Percentiles rank a stretch among this genome's conserved stretches.
phyloP scores from a whole-genome alignment of 2,329 filamentous ascomycete genomes.

The Colletotrichum horii region DNA sequence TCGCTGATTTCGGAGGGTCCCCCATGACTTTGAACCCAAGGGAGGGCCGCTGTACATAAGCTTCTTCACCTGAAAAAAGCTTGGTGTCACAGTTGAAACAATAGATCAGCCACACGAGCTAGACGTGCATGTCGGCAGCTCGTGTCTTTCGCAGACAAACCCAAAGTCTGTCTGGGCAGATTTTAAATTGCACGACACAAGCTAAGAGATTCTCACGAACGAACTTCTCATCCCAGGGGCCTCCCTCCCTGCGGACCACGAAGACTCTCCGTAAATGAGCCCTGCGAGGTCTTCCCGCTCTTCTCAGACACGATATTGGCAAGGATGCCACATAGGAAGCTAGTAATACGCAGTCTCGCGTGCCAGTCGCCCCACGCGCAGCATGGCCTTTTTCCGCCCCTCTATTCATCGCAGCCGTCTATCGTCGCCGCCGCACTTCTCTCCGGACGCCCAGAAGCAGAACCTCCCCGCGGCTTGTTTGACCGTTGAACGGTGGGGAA shows the following conservation, averaged over 20 bases:
- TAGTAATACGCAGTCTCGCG: not conserved
- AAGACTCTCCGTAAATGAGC: not conserved
- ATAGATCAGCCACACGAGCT: not conserved
- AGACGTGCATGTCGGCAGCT: not conserved
- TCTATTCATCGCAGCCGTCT: not conserved
- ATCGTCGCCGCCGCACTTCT: not conserved
- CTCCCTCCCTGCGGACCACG: not conserved
- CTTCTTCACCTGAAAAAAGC: conserved; percentile 10
- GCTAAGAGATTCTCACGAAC: not conserved
- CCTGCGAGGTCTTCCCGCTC: not conserved
- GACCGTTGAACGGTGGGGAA: not conserved
- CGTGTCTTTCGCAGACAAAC: not conserved
- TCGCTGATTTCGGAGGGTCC: not conserved
- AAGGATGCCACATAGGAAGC: not conserved
- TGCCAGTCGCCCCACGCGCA: not conserved
- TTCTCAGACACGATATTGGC: not conserved
- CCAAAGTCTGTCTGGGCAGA: not conserved
- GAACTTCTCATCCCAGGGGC: not conserved
- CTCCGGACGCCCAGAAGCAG: not conserved
- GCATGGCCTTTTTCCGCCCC: not conserved
- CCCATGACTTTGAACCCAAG: not conserved
- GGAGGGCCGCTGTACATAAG: not conserved
- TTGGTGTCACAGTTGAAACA: conserved; percentile 2
- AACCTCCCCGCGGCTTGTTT: not conserved
- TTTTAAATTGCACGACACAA: not conserved